Evolutionary conservation across 1,139 yeast species (phyloP), one percentile per base, ranked within the genome.

Genomic region (Candida glucosophila): DNA sequence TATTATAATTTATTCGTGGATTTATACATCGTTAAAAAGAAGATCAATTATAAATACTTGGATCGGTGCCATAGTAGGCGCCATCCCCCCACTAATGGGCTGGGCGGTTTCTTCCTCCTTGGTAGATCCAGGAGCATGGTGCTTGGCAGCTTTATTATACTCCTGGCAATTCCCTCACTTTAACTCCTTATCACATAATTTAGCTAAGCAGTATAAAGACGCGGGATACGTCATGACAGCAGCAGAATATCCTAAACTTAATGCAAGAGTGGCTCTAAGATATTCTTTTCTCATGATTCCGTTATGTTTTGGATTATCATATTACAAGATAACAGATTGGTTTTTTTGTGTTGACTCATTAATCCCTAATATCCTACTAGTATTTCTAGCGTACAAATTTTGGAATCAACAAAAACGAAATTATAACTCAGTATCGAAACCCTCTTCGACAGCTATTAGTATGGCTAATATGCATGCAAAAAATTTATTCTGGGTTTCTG

Each of bases 101-200:
- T 90, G 98, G 98, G 95, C 95, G 2, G 95, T 95, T 1, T 81
- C 95, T 4, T 74, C 83, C 2, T 73, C 93, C 1, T 57, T 90
- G 26, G 41, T 64, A 4, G 85, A 83, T 35, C 96, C 97, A 1
- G 96, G 92, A 5, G 93, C 93, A 3, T 90, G 97, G 97, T 77
- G 92, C 44, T 58, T 88, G 18, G 97, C 97, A 1, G 86, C 80
- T 0, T 58, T 92, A 29, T 60, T 90, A 21, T 90, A 82, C 48
- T 95, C 97, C 4, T 90, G 99, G 99, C 99, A 90, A 55, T 90
- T 90, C 50, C 99, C 99, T 4, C 99, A 90, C 52, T 90, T 90
- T 61, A 90, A 90, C 57, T 74, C 97, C 0, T 67, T 90, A 26
- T 79, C 94, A 29, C 95, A 90, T 55, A 79, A 79, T 40, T 77